These are phyloP conservation scores for Penicillium sp. DNA, from an alignment of 2,329 filamentous ascomycete species.

Conservation along the genomic window DNA sequence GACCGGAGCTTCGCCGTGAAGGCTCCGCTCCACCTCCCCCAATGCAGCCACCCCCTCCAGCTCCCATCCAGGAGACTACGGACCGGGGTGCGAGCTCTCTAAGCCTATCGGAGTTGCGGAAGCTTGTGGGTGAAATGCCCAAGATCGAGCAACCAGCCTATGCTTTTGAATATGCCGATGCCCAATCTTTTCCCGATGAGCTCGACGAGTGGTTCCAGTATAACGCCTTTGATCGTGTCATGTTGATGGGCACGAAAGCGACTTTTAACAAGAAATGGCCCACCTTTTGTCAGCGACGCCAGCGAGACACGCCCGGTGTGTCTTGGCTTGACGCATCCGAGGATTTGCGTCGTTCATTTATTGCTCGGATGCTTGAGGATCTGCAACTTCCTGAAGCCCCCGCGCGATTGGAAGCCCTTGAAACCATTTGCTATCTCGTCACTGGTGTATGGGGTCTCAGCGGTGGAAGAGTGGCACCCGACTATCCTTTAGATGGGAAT, in stretches of 20 bases:
- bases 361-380: constrained; percentile 37
- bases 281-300: constrained; percentile 45
- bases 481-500: constrained; percentile 32
- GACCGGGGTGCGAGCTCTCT: constrained; percentile 62
- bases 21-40: constrained; percentile 43
- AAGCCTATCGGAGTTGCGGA: constrained; percentile 69
- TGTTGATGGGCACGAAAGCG: constrained; percentile 70
- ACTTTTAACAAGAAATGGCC: constrained; percentile 77
- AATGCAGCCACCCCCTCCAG: constrained; percentile 46
- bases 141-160: constrained; percentile 70
- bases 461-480: constrained; percentile 47
- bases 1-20: constrained; percentile 41
- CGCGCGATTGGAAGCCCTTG: constrained; percentile 46
- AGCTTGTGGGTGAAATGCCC: constrained; percentile 71
- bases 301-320: constrained; percentile 39
- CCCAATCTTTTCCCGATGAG: constrained; percentile 75
- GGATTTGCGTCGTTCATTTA: constrained; percentile 47
- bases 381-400: constrained; percentile 41
- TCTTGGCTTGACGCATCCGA: constrained; percentile 67
- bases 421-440: constrained; percentile 53
- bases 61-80: constrained; percentile 41
- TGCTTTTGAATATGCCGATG: constrained; percentile 78
- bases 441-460: constrained; percentile 70
- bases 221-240: constrained; percentile 77
- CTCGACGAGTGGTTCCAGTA: constrained; percentile 98